Base-by-base conservation (phyloP, 177 flowering plant genomes). In the Vitis hybrid region DNA sequence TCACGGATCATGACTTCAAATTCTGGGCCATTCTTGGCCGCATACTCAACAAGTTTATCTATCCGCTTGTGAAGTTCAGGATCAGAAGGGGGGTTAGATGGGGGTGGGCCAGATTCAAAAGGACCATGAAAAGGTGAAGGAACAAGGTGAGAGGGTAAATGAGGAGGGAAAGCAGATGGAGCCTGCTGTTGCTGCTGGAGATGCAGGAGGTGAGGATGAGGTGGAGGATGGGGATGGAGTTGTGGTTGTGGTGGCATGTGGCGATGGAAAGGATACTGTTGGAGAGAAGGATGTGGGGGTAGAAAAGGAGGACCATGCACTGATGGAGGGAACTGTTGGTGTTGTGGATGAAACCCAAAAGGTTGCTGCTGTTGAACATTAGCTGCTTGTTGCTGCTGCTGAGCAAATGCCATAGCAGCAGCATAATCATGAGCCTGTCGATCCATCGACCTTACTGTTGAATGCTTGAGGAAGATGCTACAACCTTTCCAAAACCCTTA, bases 1-100 rank as follows among this genome's bases (percentile, higher is more conserved):
- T 91, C 97, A 57, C 99, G 91, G 51, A 95, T 88, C 97, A 93
- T 91, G 57, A 90, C 91, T 80, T 95, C 99, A 77, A 95, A 95
- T 72, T 93, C 97, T 34, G 97, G 99, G 52, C 99, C 99, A 74
- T 91, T 89, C 86, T 90, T 93, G 21, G 85, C 84, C 63, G 91
- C 71, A 82, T 95, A 95, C 75, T 95, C 98, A 14, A 88, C 92
- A 68, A 91, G 88, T 65, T 95, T 95, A 76, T 95, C 99, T 21
- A 95, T 95, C 39, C 96, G 91, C 71, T 93, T 93, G 64, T 87
- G 96, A 64, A 91, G 91, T 78, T 95, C 97, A 18, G 98, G 96
- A 76, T 95, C 99, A 39, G 90, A 73, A 39, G 99, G 99, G 1
- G 98, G 92, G 15, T 90, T 78, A 73, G 85, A 81, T 21, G 88